Conservation (phyloP, 169 alveolate genomes). For the Cryptosporidium baileyi region DNA sequence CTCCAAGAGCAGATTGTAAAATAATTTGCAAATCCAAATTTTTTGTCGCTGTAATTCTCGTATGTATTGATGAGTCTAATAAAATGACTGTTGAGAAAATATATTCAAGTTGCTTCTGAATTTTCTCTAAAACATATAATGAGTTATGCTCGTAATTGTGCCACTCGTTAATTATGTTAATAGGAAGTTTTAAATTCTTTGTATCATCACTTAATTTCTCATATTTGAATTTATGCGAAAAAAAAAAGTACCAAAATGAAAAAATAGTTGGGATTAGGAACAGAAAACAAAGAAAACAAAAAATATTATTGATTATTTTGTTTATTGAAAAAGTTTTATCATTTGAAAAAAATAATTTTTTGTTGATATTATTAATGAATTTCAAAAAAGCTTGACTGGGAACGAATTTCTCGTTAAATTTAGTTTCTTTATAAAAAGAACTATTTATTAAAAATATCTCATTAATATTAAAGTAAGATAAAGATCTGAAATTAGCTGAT, state of each 20-base stretch:
- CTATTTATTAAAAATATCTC: neutral
- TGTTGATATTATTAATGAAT: slow-evolving; percentile 5
- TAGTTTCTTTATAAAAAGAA: neutral
- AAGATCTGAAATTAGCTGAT: slow-evolving; percentile 5
- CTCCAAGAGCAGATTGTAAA: slow-evolving; percentile 25
- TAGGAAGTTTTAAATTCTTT: too few species aligned
- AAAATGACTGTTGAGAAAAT: slow-evolving; percentile 35
- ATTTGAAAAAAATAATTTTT: neutral
- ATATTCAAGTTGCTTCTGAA: slow-evolving; percentile 25
- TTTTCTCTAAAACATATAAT: slow-evolving; percentile 7
- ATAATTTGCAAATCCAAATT: slow-evolving; percentile 7
- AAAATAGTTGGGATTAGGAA: neutral
- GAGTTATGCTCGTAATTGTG: neutral
- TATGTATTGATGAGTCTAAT: slow-evolving; percentile 41
- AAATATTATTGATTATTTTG: neutral
- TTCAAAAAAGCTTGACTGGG: neutral
- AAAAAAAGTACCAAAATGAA: slow-evolving; percentile 3
- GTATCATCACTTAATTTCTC: neutral
- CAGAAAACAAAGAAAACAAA: neutral
- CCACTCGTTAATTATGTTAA: slow-evolving; percentile 31
- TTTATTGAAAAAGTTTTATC: neutral
- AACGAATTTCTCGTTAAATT: neutral
- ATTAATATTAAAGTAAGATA: neutral
- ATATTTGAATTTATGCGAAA: neutral
- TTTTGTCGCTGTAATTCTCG: neutral